Conservation (phyloP, 495 filamentous ascomycete species). For the Talaromyces thailandensis region DNA sequence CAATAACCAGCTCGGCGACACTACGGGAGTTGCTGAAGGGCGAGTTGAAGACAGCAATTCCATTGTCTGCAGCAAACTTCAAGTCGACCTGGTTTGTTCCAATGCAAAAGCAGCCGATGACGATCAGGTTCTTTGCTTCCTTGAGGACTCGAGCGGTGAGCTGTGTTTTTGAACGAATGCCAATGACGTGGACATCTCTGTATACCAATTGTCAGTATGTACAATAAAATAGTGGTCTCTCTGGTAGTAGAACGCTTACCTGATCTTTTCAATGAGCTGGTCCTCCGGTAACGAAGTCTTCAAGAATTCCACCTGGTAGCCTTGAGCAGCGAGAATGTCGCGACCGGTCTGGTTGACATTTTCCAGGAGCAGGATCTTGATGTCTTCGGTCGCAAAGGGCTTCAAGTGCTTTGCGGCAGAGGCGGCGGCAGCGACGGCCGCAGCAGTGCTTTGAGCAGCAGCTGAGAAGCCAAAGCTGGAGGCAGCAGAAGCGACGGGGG, state of each 20-base stretch:
- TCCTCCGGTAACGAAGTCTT: slow-evolving; percentile 88
- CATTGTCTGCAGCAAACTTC: slow-evolving; percentile 79
- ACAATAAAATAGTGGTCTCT: background rate
- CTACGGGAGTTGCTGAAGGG: slow-evolving; percentile 96
- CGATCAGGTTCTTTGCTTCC: slow-evolving; percentile 88
- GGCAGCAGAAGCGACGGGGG: slow-evolving; percentile 57
- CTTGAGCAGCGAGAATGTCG: slow-evolving; percentile 73
- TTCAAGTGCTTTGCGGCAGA: slow-evolving; percentile 70
- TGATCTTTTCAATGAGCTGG: slow-evolving; percentile 92
- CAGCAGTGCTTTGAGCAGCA: slow-evolving; percentile 14
- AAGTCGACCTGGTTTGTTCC: slow-evolving; percentile 98
- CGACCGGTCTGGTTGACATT: slow-evolving; percentile 88
- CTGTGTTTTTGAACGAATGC: slow-evolving; percentile 96
- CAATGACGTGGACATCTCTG: slow-evolving; percentile 94
- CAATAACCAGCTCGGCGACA: slow-evolving; percentile 93
- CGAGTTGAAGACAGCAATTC: slow-evolving; percentile 98
- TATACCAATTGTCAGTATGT: slow-evolving; percentile 9
- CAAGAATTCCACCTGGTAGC: slow-evolving; percentile 90
- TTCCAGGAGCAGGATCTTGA: slow-evolving; percentile 93
- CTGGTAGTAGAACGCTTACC: slow-evolving; percentile 38
- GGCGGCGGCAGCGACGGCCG: slow-evolving; percentile 13
- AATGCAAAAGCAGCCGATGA: slow-evolving; percentile 98
- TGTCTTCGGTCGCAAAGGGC: slow-evolving; percentile 88
- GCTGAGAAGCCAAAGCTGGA: slow-evolving; percentile 34
- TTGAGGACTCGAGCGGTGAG: slow-evolving; percentile 75